Evolutionary conservation across 2,329 filamentous ascomycete genomes (phyloP), one percentile per base, ranked within the genome.

Genomic region (Alternaria sp.): DNA sequence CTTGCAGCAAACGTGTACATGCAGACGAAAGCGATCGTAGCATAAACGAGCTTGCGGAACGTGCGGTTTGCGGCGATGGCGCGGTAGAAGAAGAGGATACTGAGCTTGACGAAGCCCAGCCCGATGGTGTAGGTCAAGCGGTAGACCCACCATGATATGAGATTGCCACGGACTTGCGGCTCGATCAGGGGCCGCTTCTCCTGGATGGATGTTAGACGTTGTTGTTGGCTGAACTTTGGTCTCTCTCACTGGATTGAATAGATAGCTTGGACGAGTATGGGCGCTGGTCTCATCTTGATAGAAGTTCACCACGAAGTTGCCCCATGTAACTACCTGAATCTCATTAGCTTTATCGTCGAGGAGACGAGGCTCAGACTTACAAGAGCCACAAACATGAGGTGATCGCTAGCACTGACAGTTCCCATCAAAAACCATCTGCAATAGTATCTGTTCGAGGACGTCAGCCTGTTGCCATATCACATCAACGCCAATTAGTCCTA

Each of bases 111-210:
- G 52, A 77, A 75, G 65, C 73, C 71, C 17, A 79, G 71, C 0
- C 68, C 75, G 10, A 76, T 56, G 17, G 70, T 67, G 57, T 78
- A 77, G 36, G 58, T 67, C 50, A 76, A 73, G 52, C 77, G 77
- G 63, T 79, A 79, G 53, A 74, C 61, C 66, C 70, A 79, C 77
- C 77, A 79, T 17, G 74, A 73, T 12, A 79, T 61, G 44, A 79
- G 70, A 5, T 72, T 70, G 17, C 74, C 74, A 32, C 62, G 70
- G 17, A 79, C 62, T 25, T 69, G 64, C 9, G 26, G 36, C 45
- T 69, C 68, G 15, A 76, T 70, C 26, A 68, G 43, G 2, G 73
- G 72, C 17, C 72, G 66, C 59, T 78, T 78, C 23, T 73, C 77
- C 76, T 79, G 36, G 6, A 5, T 1, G 7, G 1, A 26, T 11